Percentiles rank a stretch among this genome's conserved stretches.
Conservation (phyloP, 805 yeast genomes). For the Starmerella apicola region DNA sequence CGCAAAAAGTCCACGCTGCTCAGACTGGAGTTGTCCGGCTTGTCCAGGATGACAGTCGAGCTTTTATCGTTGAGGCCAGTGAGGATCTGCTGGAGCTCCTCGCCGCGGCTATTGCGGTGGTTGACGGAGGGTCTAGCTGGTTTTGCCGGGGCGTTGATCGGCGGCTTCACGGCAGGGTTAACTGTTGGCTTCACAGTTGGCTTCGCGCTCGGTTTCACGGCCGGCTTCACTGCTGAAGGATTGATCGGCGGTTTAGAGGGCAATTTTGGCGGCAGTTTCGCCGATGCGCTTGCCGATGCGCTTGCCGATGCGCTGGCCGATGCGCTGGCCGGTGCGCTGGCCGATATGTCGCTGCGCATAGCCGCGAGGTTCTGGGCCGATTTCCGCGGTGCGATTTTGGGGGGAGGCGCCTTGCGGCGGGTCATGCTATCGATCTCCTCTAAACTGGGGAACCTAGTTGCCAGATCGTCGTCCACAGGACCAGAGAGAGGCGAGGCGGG, state of each 20-base stretch:
- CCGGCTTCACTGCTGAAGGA: neutral
- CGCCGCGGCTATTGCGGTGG: neutral
- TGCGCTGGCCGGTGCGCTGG: neutral
- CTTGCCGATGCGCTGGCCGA: neutral
- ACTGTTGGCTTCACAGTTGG: too few relatives aligned
- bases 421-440: slow-evolving; percentile 23
- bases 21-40: slow-evolving; percentile 23
- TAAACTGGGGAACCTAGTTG: slow-evolving; percentile 25
- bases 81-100: slow-evolving; percentile 24
- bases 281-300: neutral
- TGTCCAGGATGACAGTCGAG: slow-evolving; percentile 26
- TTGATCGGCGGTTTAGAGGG: neutral
- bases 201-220: slow-evolving; percentile 1
- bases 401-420: neutral
- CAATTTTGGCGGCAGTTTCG: neutral
- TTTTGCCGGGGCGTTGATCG: slow-evolving; percentile 5
- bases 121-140: neutral
- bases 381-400: neutral
- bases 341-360: neutral
- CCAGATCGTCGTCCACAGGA: slow-evolving; percentile 20
- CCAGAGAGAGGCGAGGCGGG: slow-evolving; percentile 5
- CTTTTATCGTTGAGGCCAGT: slow-evolving; percentile 27
- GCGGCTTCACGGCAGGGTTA: neutral
- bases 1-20: slow-evolving; percentile 30
- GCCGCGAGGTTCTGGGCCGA: too few relatives aligned